These are phyloP conservation scores for Thielaviopsis ethacetica DNA, from an alignment of 2,329 filamentous ascomycete genomes.

Conservation along the genomic window DNA sequence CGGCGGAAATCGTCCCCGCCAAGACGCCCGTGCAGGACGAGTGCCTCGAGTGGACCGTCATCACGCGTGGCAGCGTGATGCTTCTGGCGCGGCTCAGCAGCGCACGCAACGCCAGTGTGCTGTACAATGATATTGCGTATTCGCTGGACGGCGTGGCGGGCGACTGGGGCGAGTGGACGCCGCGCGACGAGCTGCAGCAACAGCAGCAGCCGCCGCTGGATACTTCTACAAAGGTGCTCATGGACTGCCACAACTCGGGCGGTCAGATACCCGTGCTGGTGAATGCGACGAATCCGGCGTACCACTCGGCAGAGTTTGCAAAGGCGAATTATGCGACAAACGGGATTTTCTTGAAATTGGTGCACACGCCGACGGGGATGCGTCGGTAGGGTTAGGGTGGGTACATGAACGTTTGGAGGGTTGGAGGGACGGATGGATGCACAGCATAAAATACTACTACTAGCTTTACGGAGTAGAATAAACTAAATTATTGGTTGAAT, in stretches of 20 bases:
- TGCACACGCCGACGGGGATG: conserved; percentile 1
- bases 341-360: conserved; percentile 9
- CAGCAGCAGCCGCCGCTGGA: neutral
- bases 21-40: neutral
- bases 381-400: neutral
- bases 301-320: conserved; percentile 6
- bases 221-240: neutral
- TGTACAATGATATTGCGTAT: conserved; percentile 11
- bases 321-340: conserved; percentile 1
- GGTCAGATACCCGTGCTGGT: conserved; percentile 10
- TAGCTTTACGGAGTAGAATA: too few species aligned
- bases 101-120: conserved; percentile 7
- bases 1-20: neutral
- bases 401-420: neutral
- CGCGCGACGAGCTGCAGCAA: too few species aligned
- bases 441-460: neutral
- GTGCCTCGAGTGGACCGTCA: conserved; percentile 11
- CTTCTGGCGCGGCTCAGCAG: conserved; percentile 7
- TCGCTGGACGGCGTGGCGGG: conserved; percentile 10
- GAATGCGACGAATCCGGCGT: conserved; percentile 6
- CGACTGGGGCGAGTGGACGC: conserved; percentile 8
- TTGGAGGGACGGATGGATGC: too few species aligned
- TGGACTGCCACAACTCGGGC: conserved; percentile 10
- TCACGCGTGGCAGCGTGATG: conserved; percentile 10
- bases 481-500: neutral